These are phyloP conservation scores for Hylodesmum podocarpum DNA, from an alignment of 306 rosid species.

Conservation along the genomic window DNA sequence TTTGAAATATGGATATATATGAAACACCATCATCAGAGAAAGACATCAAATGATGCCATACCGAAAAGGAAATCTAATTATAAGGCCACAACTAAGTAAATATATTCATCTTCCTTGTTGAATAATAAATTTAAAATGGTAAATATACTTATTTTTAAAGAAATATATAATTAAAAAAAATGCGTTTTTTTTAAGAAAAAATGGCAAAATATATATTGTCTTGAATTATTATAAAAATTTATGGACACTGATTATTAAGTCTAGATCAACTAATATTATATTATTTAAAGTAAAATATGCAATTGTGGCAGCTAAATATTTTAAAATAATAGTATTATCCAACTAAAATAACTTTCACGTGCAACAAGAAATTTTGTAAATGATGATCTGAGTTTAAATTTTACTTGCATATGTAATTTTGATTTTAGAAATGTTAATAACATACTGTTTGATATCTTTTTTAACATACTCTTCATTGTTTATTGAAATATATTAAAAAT, in stretches of 20 bases:
- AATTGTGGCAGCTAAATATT: no score
- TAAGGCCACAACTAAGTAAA: not conserved
- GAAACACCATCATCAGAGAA: not conserved
- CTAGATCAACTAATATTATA: no score
- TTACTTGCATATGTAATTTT: not conserved
- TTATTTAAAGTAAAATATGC: no score
- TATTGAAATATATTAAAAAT: no score
- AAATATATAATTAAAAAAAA: not conserved
- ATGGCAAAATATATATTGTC: no score
- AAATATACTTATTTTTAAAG: not conserved
- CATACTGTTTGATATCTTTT: no score
- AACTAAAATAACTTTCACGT: not conserved
- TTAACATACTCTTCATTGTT: no score
- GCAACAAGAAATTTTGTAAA: not conserved
- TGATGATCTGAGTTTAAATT: not conserved
- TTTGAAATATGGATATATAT: not conserved
- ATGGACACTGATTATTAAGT: no score
- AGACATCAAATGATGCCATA: no score
- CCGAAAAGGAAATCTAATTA: not conserved
- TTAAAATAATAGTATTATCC: no score
- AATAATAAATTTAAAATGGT: not conserved
- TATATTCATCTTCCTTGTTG: not conserved
- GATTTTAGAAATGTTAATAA: no score
- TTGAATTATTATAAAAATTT: not conserved
- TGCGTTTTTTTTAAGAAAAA: not conserved